Base-by-base conservation (phyloP, 208 protist species). In the Trypanosoma congolense region DNA sequence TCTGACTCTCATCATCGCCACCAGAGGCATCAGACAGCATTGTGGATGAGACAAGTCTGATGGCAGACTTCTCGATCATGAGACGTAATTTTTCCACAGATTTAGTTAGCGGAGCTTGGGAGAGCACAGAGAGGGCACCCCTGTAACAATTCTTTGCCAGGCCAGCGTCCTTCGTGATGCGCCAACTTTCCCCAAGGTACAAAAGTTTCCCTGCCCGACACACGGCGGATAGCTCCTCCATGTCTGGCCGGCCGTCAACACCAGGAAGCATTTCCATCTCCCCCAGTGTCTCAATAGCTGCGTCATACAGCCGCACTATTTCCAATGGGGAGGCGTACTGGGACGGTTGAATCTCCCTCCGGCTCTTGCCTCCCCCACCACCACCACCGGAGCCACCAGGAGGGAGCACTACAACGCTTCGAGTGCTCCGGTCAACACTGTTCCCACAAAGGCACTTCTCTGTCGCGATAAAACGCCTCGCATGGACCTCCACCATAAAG, bases 251-350 rank as follows among this genome's bases (percentile, higher is more conserved):
- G 3, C 77, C 82, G 1, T 63, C 25, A 25, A 89, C 87, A 14
- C 87, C 87, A 0, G 87, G 87, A 35, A 93, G 66, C 52, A 90
- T 65, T 65, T 89, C 75, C 77, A 93, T 84, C 59, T 88, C 70
- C 16, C 69, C 80, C 18, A 90, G 62, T 21, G 72, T 75, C 19
- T 81, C 75, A 9, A 75, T 47, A 14, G 71, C 87, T 1, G 83
- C 72, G 61, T 86, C 73, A 62, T 85, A 93, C 12, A 93, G 72
- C 0, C 83, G 87, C 38, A 86, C 80, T 36, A 93, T 76, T 64
- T 93, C 82, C n/a, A 89, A 62, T 16, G 86, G 82, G 0, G 83
- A 90, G 19, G 79, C 87, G 47, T 77, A 90, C 64, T 90, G 87
- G 52, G 70, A 55, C 8, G 80, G 69, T 4, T 73, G 28, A 14